Evolutionary conservation across 768 basidiomycete genomes (phyloP).

Genomic region (Rhizopogon vesiculosus): DNA sequence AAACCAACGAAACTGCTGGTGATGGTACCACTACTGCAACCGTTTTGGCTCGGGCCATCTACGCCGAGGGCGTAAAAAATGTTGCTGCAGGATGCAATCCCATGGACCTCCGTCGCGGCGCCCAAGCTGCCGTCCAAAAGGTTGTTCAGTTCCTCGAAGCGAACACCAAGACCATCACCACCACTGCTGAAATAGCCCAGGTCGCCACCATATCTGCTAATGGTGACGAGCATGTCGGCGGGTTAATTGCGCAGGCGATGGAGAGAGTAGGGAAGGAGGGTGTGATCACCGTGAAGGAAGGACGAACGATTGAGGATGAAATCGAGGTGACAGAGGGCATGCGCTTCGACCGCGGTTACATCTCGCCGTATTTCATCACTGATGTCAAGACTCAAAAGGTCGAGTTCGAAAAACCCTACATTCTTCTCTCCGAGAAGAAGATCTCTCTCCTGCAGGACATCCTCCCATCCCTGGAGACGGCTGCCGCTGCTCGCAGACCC

Average conservation of each 20-base stretch:
- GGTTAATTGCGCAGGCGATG: constrained; percentile 97
- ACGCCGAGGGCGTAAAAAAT: constrained; percentile 98
- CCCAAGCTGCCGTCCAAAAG: constrained; percentile 94
- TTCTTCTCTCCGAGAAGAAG: constrained; percentile 97
- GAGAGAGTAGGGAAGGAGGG: constrained; percentile 99
- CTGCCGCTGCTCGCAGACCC: constrained; percentile 80
- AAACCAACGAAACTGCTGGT: constrained; percentile 96
- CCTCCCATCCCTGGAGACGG: constrained; percentile 83
- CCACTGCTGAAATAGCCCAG: constrained; percentile 95
- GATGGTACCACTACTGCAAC: constrained; percentile 99
- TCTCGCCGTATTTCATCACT: constrained; percentile 97
- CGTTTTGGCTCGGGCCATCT: constrained; percentile 95
- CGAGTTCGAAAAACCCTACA: constrained; percentile 95
- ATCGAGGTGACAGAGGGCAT: constrained; percentile 99
- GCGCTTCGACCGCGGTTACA: constrained; percentile 98
- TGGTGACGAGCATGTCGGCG: constrained; percentile 83
- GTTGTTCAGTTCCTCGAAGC: constrained; percentile 87
- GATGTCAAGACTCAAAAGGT: constrained; percentile 95
- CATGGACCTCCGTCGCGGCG: constrained; percentile 98
- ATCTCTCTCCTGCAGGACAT: constrained; percentile 94
- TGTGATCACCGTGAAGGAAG: constrained; percentile 99
- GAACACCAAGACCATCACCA: constrained; percentile 92
- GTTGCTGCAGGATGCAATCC: constrained; percentile 99
- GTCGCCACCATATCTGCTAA: constrained; percentile 94
- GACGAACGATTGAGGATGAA: constrained; percentile 95